phyloP scores from a whole-genome alignment of 164 flowering plant genomes.

The Umbellularia californica region DNA sequence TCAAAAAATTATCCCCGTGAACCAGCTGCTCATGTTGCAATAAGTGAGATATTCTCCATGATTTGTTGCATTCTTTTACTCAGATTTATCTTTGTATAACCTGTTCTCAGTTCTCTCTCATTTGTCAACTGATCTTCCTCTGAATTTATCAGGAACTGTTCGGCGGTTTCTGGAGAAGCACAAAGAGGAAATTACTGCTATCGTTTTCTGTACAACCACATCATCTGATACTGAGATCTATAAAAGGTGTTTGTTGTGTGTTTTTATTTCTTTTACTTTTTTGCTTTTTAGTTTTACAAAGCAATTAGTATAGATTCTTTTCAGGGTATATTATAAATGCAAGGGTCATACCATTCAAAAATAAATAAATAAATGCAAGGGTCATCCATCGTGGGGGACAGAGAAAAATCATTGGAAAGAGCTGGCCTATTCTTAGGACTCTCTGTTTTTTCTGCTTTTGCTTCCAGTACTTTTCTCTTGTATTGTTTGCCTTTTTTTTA shows the following conservation, averaged over 20 bases:
- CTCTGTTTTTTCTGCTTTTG: too few relatives aligned
- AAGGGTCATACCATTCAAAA: too few relatives aligned
- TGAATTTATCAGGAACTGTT: constrained; percentile 21
- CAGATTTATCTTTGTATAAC: not conserved
- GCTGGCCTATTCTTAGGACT: too few relatives aligned
- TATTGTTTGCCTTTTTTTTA: too few relatives aligned
- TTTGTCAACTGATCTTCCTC: not conserved
- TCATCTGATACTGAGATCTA: constrained; percentile 93
- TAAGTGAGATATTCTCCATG: constrained; percentile 54
- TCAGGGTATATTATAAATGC: too few relatives aligned
- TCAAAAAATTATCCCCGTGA: constrained; percentile 97
- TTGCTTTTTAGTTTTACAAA: too few relatives aligned
- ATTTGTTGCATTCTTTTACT: not conserved
- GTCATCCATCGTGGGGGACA: not conserved
- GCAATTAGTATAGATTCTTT: too few relatives aligned
- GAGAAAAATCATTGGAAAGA: too few relatives aligned
- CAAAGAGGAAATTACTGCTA: constrained; percentile 70
- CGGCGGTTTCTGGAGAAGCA: constrained; percentile 94
- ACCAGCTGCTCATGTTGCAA: constrained; percentile 99
- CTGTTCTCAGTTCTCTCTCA: not conserved
- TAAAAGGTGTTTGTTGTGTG: constrained; percentile 55
- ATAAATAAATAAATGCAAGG: not conserved
- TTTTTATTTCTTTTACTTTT: not conserved
- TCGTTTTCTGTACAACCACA: constrained; percentile 87
- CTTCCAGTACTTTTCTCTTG: too few relatives aligned